phyloP scores from a whole-genome alignment of 2,329 filamentous ascomycete species.

The Catunica adiposa region DNA sequence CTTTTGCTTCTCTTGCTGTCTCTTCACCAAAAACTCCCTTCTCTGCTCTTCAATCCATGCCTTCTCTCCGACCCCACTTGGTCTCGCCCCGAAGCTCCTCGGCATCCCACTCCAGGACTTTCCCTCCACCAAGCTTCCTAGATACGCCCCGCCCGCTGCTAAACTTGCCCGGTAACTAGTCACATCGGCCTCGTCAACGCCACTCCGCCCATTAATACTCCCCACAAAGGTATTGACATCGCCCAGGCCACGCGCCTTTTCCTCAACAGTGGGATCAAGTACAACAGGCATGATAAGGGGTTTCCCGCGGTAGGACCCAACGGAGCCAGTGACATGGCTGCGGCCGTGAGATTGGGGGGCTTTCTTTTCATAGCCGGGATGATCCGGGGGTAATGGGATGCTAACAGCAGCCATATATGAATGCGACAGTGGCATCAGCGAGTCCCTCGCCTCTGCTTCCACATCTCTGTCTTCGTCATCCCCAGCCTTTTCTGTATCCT shows the following conservation, averaged over 20 bases:
- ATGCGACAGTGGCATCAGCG: constrained; percentile 15
- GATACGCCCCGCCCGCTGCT: constrained; percentile 11
- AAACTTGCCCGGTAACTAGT: constrained; percentile 29
- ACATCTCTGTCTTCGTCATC: not conserved
- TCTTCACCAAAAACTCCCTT: constrained; percentile 10
- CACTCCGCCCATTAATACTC: constrained; percentile 34
- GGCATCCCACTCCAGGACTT: not conserved
- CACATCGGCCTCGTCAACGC: constrained; percentile 30
- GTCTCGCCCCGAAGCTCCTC: not conserved
- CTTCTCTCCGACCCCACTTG: constrained; percentile 15
- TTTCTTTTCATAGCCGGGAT: constrained; percentile 5
- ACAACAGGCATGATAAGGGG: constrained; percentile 37
- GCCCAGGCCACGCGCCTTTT: constrained; percentile 31
- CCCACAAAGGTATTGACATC: constrained; percentile 36
- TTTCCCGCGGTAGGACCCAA: constrained; percentile 38
- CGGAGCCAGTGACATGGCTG: constrained; percentile 21
- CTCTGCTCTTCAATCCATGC: constrained; percentile 24
- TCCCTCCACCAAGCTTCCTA: not conserved
- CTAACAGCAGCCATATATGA: constrained; percentile 8
- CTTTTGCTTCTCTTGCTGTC: constrained; percentile 8
- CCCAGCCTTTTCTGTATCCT: constrained; percentile 14
- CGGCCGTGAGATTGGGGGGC: not conserved
- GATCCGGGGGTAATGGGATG: constrained; percentile 11
- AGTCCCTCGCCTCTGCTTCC: constrained; percentile 3
- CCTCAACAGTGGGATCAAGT: constrained; percentile 31